Base-by-base conservation (phyloP, 176 grass and related monocot species). In the Otatea glauca region DNA sequence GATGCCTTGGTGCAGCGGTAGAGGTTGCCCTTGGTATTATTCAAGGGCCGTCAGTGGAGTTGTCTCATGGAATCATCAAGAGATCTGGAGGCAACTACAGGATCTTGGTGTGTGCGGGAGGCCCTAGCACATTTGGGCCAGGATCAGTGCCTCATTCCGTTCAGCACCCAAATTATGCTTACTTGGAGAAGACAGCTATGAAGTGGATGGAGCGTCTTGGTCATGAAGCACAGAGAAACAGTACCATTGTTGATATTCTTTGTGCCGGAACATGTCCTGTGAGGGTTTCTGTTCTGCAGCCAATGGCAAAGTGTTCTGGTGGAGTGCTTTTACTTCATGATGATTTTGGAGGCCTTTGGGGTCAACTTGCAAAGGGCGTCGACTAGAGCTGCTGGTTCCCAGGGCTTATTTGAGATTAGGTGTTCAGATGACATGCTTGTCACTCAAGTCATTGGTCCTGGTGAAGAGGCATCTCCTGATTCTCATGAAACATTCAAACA, bases 281-380 rank as follows among this genome's bases (percentile, higher is more conserved):
- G 38, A 86, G 96, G 50, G 67, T 99, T 77, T 88, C 93, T 76
- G 77, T 99, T 62, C 89, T 96, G 51, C 93, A 94, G 81, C 93
- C 96, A 49, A 65, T 99, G 35, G 96, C 93, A 75, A 96, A 94
- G 89, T 90, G 89, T 77, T 99, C 91, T 55, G 93, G 96, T 76
- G 96, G 96, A 18, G 90, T 99, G 42, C 90, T 99, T 64, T 94
- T 99, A 79, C 88, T 94, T 80, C 93, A 99, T 83, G 96, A 99
- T 86, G 96, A 99, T 86, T 99, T 99, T 91, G 96, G 93, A 99
- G 89, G 93, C 93, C 78, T 99, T 99, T 88, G 96, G 93, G 34
- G 93, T 99, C 55, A 99, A 99, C 78, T 86, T 99, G 86, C 96
- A 99, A 86, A 96, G 93, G 86, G 93, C 93, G 20, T 90, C 93